Evolutionary conservation across 202 grass and related monocot genomes (phyloP).

Genomic region (Brachypodium distachyon): DNA sequence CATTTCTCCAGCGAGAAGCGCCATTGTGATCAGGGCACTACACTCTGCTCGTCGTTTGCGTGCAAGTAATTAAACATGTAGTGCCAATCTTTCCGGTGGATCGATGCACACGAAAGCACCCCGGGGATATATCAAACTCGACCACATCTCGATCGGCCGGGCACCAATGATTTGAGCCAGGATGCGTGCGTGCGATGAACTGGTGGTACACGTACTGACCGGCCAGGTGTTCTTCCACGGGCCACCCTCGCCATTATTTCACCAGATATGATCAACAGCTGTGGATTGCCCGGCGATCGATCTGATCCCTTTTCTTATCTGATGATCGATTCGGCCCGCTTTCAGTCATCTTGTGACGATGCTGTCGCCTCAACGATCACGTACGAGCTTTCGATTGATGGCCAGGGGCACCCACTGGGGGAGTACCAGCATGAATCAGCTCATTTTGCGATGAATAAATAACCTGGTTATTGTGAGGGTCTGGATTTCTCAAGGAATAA

Average conservation of each 20-base stretch:
- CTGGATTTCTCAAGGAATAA: neutral
- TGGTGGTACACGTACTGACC: neutral
- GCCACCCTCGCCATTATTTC: constrained; percentile 1
- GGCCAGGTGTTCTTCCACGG: neutral
- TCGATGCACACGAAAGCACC: neutral
- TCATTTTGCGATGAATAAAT: neutral
- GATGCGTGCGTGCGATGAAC: neutral
- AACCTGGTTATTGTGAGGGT: neutral
- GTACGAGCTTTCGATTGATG: too few relatives aligned
- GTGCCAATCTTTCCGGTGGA: too few relatives aligned
- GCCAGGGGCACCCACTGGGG: too few relatives aligned
- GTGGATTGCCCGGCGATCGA: neutral
- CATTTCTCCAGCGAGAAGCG: neutral
- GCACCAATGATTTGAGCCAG: constrained; percentile 13
- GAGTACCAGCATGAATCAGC: too few relatives aligned
- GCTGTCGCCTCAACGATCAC: neutral
- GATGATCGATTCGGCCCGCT: neutral
- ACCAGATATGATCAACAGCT: neutral
- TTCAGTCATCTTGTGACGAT: neutral
- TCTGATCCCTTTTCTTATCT: neutral
- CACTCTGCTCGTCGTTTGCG: constrained; percentile 20
- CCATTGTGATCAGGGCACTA: constrained; percentile 13
- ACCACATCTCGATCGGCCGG: too few relatives aligned
- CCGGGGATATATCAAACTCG: too few relatives aligned
- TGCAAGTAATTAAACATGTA: constrained; percentile 36